Percentiles rank a stretch among this genome's conserved stretches.
Evolutionary conservation across 768 basidiomycete genomes (phyloP).

Genomic region (Hygrophoropsis aurantiaca): DNA sequence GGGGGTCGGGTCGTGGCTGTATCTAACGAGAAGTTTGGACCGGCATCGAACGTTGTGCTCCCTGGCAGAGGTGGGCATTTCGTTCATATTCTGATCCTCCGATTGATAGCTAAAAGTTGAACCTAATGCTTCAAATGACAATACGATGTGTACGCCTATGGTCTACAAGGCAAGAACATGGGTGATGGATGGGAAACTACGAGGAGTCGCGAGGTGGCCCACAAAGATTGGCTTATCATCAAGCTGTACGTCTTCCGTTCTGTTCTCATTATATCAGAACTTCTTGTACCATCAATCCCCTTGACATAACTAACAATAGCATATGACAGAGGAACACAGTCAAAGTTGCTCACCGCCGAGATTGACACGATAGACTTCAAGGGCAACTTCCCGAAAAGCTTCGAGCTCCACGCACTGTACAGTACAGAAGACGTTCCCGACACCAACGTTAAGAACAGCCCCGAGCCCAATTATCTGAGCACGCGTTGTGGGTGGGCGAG

Average conservation of each 20-base stretch:
- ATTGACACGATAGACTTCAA: not conserved
- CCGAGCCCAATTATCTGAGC: too few species aligned
- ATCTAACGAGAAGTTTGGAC: constrained; percentile 96
- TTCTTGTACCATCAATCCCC: not conserved
- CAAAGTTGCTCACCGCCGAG: constrained; percentile 19
- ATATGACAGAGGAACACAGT: constrained; percentile 50
- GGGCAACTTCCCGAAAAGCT: not conserved
- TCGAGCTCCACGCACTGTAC: not conserved
- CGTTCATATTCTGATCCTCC: not conserved
- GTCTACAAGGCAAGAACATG: constrained; percentile 75
- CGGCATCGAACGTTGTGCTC: constrained; percentile 86
- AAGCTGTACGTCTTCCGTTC: constrained; percentile 66
- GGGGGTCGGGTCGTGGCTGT: constrained; percentile 82
- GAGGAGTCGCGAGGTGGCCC: constrained; percentile 73
- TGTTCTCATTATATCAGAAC: too few species aligned
- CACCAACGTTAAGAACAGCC: constrained; percentile 18
- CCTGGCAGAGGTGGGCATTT: constrained; percentile 73
- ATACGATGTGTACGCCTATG: not conserved
- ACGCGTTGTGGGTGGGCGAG: too few species aligned
- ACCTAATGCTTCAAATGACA: not conserved
- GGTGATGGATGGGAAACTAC: constrained; percentile 99
- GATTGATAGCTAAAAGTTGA: not conserved
- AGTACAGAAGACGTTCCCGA: constrained; percentile 29
- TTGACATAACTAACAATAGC: not conserved
- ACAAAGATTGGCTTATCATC: constrained; percentile 90